Percentiles rank a stretch among this genome's conserved stretches.
Evolutionary conservation across 768 basidiomycete species (phyloP).

Genomic region (Leccinum subtestaceum): DNA sequence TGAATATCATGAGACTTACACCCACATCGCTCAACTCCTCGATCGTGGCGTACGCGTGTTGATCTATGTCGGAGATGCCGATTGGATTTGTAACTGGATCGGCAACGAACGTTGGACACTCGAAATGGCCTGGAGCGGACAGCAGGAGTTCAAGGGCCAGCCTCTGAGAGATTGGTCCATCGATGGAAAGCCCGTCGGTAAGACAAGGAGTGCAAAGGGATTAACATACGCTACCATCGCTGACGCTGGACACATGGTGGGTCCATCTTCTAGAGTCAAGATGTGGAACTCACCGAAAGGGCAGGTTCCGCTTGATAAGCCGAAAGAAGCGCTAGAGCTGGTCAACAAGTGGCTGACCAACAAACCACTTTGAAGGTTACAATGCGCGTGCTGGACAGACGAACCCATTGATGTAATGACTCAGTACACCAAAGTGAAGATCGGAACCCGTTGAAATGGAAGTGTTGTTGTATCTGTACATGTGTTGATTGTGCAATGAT

Average conservation of each 20-base stretch:
- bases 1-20: constrained; percentile 22
- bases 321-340: constrained; percentile 46
- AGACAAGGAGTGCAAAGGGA: constrained; percentile 50
- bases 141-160: constrained; percentile 42
- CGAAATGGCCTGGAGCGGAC: constrained; percentile 65
- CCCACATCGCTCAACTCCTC: constrained; percentile 47
- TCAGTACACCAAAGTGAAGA: background rate
- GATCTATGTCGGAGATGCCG: constrained; percentile 66
- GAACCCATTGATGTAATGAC: background rate
- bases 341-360: constrained; percentile 44
- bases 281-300: background rate
- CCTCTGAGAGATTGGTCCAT: constrained; percentile 58
- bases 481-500: constrained; percentile 2
- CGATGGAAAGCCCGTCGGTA: constrained; percentile 42
- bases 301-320: constrained; percentile 59
- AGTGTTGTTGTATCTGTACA: background rate
- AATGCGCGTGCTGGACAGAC: background rate
- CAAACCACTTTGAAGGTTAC: constrained; percentile 9
- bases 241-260: constrained; percentile 73
- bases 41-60: constrained; percentile 70
- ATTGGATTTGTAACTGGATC: constrained; percentile 75
- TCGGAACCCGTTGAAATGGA: background rate
- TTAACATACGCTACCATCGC: constrained; percentile 61
- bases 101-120: constrained; percentile 74
- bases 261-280: constrained; percentile 5